Conservation (phyloP, 768 basidiomycete genomes). For the Boletus sp. region DNA sequence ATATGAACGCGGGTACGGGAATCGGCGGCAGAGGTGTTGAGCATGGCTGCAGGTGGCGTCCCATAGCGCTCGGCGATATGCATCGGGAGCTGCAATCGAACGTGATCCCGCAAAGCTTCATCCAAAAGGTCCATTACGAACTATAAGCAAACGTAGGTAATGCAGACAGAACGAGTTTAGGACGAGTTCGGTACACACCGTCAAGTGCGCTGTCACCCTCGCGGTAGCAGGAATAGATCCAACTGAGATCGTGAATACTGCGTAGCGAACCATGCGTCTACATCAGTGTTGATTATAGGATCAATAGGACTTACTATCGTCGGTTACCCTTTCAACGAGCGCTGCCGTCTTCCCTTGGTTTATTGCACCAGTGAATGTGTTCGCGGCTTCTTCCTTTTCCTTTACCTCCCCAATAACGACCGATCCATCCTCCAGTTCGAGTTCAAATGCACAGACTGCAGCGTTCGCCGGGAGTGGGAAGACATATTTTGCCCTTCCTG, state of each 20-base stretch:
- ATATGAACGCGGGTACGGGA: constrained; percentile 40
- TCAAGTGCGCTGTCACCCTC: constrained; percentile 40
- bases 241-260: constrained; percentile 59
- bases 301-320: constrained; percentile 43
- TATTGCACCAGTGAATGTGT: constrained; percentile 41
- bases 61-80: constrained; percentile 55
- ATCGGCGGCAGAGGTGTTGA: constrained; percentile 28
- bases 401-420: constrained; percentile 45
- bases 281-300: not conserved
- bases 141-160: constrained; percentile 22
- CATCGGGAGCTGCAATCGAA: constrained; percentile 56
- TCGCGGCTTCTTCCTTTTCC: constrained; percentile 44
- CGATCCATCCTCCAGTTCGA: constrained; percentile 44
- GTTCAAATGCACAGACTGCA: constrained; percentile 54
- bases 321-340: constrained; percentile 47
- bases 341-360: constrained; percentile 41
- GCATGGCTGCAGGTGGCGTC: constrained; percentile 38
- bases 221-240: constrained; percentile 48
- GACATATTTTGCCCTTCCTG: constrained; percentile 49
- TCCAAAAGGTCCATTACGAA: constrained; percentile 55
- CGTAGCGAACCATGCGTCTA: not conserved
- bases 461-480: constrained; percentile 59
- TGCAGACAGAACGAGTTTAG: not conserved
- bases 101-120: constrained; percentile 44
- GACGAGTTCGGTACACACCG: constrained; percentile 33